A percentile compares a stretch with the other conserved stretches of the same genome.
phyloP scores from a whole-genome alignment of 805 yeast genomes.

The Zygosaccharomyces gambellarensis region DNA sequence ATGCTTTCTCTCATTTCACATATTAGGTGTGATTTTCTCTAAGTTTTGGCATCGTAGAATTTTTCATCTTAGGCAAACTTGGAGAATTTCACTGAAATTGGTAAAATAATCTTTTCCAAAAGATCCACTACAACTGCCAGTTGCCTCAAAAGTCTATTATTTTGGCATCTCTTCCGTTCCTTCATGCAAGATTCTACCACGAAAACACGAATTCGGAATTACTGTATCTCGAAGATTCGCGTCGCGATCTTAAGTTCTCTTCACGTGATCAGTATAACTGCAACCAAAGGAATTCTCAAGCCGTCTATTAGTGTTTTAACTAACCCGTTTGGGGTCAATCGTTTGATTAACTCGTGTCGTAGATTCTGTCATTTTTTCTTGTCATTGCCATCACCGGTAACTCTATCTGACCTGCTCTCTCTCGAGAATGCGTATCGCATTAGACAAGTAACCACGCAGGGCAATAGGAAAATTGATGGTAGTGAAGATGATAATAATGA shows the following conservation, averaged over 20 bases:
- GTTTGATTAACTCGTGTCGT: no score
- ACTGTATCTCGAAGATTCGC: not conserved
- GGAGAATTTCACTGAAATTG: slow-evolving; percentile 4
- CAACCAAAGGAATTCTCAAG: no score
- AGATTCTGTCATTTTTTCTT: no score
- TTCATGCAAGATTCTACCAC: not conserved
- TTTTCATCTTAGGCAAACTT: not conserved
- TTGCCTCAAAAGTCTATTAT: slow-evolving; percentile 5
- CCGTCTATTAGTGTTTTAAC: no score
- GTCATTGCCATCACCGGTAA: no score
- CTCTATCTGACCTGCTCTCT: no score
- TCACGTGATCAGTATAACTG: not conserved
- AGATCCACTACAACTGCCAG: not conserved
- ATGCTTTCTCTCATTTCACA: not conserved
- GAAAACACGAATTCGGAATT: not conserved
- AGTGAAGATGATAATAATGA: not conserved
- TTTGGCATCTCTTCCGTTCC: slow-evolving; percentile 2
- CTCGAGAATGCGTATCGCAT: no score
- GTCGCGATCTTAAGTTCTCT: not conserved
- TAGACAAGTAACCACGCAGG: no score
- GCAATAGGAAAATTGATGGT: no score
- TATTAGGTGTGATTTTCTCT: not conserved
- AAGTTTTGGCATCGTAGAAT: slow-evolving; percentile 3
- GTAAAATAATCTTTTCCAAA: slow-evolving; percentile 2
- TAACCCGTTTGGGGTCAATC: no score